These are phyloP conservation scores for Saprolegnia diclina DNA, from an alignment of 352 stramenopile genomes.

Conservation along the genomic window DNA sequence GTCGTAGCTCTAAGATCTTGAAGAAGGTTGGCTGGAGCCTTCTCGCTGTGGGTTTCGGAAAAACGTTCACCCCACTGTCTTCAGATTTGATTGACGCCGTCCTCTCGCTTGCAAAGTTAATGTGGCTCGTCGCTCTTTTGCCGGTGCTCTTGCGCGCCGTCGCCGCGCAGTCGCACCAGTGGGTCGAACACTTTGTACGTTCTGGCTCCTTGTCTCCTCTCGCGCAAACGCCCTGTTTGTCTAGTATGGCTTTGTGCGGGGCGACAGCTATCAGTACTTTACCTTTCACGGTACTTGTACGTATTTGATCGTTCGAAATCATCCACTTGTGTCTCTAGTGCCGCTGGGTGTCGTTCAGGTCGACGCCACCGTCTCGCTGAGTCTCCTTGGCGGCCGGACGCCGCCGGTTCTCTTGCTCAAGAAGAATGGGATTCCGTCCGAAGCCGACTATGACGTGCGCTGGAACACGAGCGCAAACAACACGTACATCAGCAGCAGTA, in stretches of 20 bases:
- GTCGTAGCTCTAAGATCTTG: too few species aligned
- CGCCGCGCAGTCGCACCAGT: not conserved
- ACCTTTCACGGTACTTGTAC: conserved; percentile 12
- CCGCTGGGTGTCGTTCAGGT: conserved; percentile 16
- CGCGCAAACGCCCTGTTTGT: not conserved
- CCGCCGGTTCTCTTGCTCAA: conserved; percentile 22
- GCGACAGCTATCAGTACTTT: conserved; percentile 25
- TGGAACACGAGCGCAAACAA: conserved; percentile 2
- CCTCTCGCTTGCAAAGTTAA: too few species aligned
- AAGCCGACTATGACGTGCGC: not conserved
- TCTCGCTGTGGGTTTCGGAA: too few species aligned
- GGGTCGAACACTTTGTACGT: conserved; percentile 21
- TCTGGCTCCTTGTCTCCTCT: not conserved
- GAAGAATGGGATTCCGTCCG: conserved; percentile 16
- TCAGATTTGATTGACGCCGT: too few species aligned
- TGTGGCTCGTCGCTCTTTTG: too few species aligned
- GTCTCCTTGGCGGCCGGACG: conserved; percentile 6
- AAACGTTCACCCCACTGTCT: too few species aligned
- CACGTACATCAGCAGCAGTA: not conserved
- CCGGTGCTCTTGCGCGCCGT: too few species aligned
- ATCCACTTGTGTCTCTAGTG: conserved; percentile 2
- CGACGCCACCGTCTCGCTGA: not conserved
- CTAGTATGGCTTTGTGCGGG: conserved; percentile 22
- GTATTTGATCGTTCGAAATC: too few species aligned
- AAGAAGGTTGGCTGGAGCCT: too few species aligned